Base-by-base conservation (phyloP, 352 stramenopile genomes). In the Phytophthora ohioensis region DNA sequence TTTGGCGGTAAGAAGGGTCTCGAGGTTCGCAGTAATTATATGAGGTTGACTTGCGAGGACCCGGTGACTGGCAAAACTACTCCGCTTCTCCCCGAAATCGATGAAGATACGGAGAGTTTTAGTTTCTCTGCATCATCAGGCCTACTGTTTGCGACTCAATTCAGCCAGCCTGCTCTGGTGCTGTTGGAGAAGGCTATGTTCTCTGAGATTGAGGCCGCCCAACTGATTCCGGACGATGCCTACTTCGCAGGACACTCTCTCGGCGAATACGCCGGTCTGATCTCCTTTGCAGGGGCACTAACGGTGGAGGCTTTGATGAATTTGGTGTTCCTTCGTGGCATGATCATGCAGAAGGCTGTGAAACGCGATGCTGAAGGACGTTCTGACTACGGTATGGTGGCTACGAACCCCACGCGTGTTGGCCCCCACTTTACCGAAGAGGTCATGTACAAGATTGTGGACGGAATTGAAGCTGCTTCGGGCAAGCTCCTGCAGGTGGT, bases 321-420 rank as follows among this genome's bases (percentile, higher is more conserved):
- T 61, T 78, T 94, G 8, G 90, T 97, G 1, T 97, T 97, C 64
- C 64, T 96, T 48, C 86, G 90, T 67, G 90, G 90, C 27, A 30
- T 88, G 27, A 88, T 88, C 55, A 86, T 85, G 78, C 80, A 88
- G 46, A 84, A 84, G 51, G 76, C 78, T n/a, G 80, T 88, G 15
- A 81, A 82, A 51, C 82, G 84, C 17, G 84, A 89, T 30, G 76
- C 57, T n/a, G 63, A 78, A 3, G 84, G 90, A 45, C 81, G 87
- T 10, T 96, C 88, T 13, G 86, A 96, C 77, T 97, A 95, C 62
- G 88, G 81, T 5, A 97, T 97, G 91, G 85, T 97, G 9, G 91
- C 89, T 4, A 80, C 79, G 2, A 95, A 97, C 71, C 91, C 91
- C n/a, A 82, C 69, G 6, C 84, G 91, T 49, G 80, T 96, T 36